Evolutionary conservation across 2,329 filamentous ascomycete genomes (phyloP), one percentile per base, ranked within the genome.

Genomic region (Cladophialophora immunda): DNA sequence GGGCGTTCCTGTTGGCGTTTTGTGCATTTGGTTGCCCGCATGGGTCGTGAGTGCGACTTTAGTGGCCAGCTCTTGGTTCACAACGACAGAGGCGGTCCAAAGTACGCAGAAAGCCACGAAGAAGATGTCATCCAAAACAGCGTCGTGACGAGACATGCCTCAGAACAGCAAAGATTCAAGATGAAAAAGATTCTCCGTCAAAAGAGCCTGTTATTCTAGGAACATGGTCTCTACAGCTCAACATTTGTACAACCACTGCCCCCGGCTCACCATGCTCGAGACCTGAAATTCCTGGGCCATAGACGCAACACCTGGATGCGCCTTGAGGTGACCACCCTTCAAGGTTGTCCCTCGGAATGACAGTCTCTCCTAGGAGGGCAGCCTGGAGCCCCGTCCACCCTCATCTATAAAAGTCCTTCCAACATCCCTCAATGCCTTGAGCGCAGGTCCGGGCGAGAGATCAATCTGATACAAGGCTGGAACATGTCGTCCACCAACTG

Each of bases 11-110:
- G 88, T 97, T 19, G 88, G 96, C 11, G 86, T 97, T n/a, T 97
- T 93, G 92, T 91, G 93, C 76, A 89, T 97, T 52, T 97, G 94
- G 94, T 95, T 93, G 91, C 94, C 94, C 0, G 93, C 92, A 7
- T 97, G 94, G 94, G 78, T 95, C 41, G 86, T 89, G 6, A 91
- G 82, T 4, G 76, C 67, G 22, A 68, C 65, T 11, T 58, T 71
- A 25, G 70, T 72, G 22, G 70, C 71, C 13, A 71, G 69, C 56
- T 68, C 65, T 11, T 72, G 70, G 70, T 70, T 71, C 47, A 38
- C 58, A 13, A 58, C 30, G n/a, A 59, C 52, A 27, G 27, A 56
- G 19, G 7, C 19, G 13, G 29, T 8, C 29, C n/a, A 53, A 22
- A 27, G 25, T n/a, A 15, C 45, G 17, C n/a, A 11, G 15, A 8